phyloP scores from a whole-genome alignment of 805 yeast species.

The Lipomyces sp. region DNA sequence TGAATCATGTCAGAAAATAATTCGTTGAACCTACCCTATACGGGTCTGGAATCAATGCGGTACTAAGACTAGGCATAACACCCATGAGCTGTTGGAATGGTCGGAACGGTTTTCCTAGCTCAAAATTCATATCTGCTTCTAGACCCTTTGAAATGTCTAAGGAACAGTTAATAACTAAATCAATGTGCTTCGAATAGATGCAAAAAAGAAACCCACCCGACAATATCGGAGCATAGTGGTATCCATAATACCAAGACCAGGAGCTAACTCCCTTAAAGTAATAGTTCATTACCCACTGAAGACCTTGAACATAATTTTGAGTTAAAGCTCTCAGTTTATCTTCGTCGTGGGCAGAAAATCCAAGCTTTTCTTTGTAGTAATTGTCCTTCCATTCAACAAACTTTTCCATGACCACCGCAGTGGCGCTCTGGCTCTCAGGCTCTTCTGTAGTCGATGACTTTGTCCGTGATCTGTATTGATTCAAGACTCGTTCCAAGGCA shows the following conservation, averaged over 20 bases:
- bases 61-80: conserved; percentile 91
- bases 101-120: conserved; percentile 71
- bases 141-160: conserved; percentile 70
- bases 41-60: conserved; percentile 67
- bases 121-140: conserved; percentile 53
- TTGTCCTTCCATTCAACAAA: conserved; percentile 78
- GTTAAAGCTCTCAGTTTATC: conserved; percentile 61
- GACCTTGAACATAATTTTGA: conserved; percentile 83
- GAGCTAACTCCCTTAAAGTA: conserved; percentile 89
- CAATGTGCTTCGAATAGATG: too few relatives aligned
- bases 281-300: conserved; percentile 94
- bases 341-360: conserved; percentile 57
- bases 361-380: conserved; percentile 81
- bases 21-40: conserved; percentile 40
- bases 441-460: neutral
- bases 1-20: too few relatives aligned
- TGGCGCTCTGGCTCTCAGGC: conserved; percentile 35
- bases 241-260: conserved; percentile 91
- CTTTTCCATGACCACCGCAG: conserved; percentile 67
- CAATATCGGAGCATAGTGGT: conserved; percentile 92
- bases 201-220: too few relatives aligned
- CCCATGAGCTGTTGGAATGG: conserved; percentile 98
- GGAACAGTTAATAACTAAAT: too few relatives aligned
- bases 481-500: conserved; percentile 56
- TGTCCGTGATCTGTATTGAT: conserved; percentile 22